phyloP scores from a whole-genome alignment of 129 eudicot genomes.

The Helianthus annuus region HanXRQr2.0-SUNRISE NC_035434.2:173841725-173842224 shows the following conservation, averaged over 20 bases:
- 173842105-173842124: conserved; percentile 89
- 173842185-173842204: conserved; percentile 69
- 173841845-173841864: too few relatives aligned
- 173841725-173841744: too few relatives aligned
- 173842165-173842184: conserved; percentile 67
- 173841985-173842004: conserved; percentile 53
- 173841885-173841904: too few relatives aligned
- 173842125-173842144: conserved; percentile 82
- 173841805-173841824: too few relatives aligned
- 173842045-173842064: conserved; percentile 71
- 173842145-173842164: conserved; percentile 84
- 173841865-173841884: too few relatives aligned
- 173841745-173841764: too few relatives aligned
- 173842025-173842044: conserved; percentile 74
- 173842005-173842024: conserved; percentile 76
- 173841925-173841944: too few relatives aligned
- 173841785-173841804: too few relatives aligned
- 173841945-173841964: neutral
- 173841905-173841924: too few relatives aligned
- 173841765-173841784: too few relatives aligned
- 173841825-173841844: too few relatives aligned
- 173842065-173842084: conserved; percentile 75
- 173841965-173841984: conserved; percentile 11
- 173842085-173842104: conserved; percentile 87
- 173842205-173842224: conserved; percentile 58